phyloP scores from a whole-genome alignment of 345 rosid genomes.

The Ceriops tagal region DNA sequence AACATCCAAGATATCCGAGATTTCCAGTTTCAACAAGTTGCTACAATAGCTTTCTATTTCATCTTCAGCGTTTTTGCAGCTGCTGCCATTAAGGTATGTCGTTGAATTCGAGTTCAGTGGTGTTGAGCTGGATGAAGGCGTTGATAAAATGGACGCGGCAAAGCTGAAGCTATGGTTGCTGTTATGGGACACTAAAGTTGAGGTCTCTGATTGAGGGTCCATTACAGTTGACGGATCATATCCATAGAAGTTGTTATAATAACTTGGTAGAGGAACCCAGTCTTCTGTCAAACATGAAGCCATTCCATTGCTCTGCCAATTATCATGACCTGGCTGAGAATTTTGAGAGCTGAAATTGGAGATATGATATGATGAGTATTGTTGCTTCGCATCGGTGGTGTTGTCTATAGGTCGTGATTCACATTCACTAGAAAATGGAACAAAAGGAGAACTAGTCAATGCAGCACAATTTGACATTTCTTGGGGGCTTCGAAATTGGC shows the following conservation, averaged over 20 bases:
- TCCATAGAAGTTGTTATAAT: not conserved
- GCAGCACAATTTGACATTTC: slow-evolving; percentile 31
- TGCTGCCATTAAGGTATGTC: slow-evolving; percentile 37
- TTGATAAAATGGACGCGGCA: slow-evolving; percentile 45
- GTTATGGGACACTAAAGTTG: slow-evolving; percentile 27
- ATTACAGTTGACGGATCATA: slow-evolving; percentile 7
- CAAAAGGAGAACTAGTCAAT: slow-evolving; percentile 16
- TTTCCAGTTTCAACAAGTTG: slow-evolving; percentile 51
- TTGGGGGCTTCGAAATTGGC: slow-evolving; percentile 34
- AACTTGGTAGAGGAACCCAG: slow-evolving; percentile 7
- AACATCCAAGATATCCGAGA: slow-evolving; percentile 53
- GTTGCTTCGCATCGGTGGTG: slow-evolving; percentile 14
- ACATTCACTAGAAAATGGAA: slow-evolving; percentile 31
- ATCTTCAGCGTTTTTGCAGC: slow-evolving; percentile 50
- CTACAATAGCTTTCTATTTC: slow-evolving; percentile 79
- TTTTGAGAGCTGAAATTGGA: slow-evolving; percentile 8
- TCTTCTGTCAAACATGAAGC: slow-evolving; percentile 34
- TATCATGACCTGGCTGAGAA: not conserved
- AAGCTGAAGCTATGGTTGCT: slow-evolving; percentile 38
- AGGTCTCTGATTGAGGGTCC: slow-evolving; percentile 44
- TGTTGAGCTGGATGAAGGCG: slow-evolving; percentile 65
- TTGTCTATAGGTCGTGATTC: slow-evolving; percentile 28
- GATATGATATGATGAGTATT: slow-evolving; percentile 17
- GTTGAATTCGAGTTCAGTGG: slow-evolving; percentile 63
- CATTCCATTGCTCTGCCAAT: slow-evolving; percentile 11